phyloP scores from a whole-genome alignment of 192 early-diverging fungal species.

The Umbelopsis vinacea region DNA sequence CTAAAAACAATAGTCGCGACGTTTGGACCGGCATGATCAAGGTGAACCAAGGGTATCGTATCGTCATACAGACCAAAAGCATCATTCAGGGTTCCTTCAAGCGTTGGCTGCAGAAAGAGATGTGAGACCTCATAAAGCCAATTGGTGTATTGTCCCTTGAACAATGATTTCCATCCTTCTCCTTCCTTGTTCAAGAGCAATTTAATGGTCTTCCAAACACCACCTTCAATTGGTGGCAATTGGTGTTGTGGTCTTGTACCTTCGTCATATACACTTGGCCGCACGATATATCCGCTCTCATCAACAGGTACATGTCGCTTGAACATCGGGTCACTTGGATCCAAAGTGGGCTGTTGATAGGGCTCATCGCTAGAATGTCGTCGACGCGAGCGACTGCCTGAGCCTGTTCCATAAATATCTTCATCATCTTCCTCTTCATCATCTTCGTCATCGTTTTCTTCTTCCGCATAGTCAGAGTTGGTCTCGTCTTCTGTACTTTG shows the following conservation, averaged over 20 bases:
- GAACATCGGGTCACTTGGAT: conserved; percentile 52
- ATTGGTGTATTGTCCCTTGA: conserved; percentile 74
- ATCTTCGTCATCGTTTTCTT: conserved; percentile 7
- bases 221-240: conserved; percentile 60
- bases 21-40: conserved; percentile 63
- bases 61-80: conserved; percentile 91
- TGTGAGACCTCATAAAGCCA: conserved; percentile 80
- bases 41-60: conserved; percentile 66
- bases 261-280: conserved; percentile 53
- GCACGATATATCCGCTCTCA: conserved; percentile 68
- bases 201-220: conserved; percentile 61
- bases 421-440: conserved; percentile 37
- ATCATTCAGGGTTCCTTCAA: conserved; percentile 91
- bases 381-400: conserved; percentile 15
- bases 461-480: conserved; percentile 32
- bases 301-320: conserved; percentile 44
- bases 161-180: conserved; percentile 63
- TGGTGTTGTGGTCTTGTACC: conserved; percentile 63
- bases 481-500: conserved; percentile 22
- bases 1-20: conserved; percentile 75
- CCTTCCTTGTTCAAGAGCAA: conserved; percentile 61
- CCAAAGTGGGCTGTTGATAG: conserved; percentile 37
- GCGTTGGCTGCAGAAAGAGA: conserved; percentile 77
- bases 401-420: conserved; percentile 29
- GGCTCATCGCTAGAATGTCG: conserved; percentile 28